Evolutionary conservation across 768 basidiomycete genomes (phyloP).

Genomic region (Psilocybe cubensis): DNA sequence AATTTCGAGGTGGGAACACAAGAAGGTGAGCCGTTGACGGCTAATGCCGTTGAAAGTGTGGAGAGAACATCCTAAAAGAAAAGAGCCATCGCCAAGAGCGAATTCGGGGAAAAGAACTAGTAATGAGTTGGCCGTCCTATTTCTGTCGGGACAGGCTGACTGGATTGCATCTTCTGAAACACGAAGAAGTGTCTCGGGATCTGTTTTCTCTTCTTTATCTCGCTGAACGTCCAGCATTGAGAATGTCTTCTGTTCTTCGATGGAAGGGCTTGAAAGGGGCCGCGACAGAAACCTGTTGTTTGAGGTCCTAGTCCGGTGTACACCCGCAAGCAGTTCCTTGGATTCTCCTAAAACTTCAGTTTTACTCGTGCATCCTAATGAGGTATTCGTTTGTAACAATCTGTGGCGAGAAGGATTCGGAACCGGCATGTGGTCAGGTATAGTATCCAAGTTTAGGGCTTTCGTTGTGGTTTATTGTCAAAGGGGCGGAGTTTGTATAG

Average conservation of each 20-base stretch:
- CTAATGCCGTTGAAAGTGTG: not conserved
- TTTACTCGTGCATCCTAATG: too few species aligned
- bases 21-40: not conserved
- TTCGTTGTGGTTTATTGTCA: not conserved
- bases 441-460: not conserved
- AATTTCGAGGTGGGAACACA: constrained; percentile 7
- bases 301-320: not conserved
- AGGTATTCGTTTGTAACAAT: not conserved
- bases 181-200: not conserved
- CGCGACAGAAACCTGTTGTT: not conserved
- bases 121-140: not conserved
- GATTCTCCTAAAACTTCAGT: too few species aligned
- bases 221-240: not conserved
- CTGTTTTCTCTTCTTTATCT: not conserved
- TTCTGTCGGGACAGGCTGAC: not conserved
- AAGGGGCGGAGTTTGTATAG: not conserved
- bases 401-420: not conserved
- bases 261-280: not conserved
- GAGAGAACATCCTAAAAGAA: not conserved
- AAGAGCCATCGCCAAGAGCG: not conserved
- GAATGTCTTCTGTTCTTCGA: not conserved
- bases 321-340: not conserved
- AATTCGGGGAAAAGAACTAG: not conserved
- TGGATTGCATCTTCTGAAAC: not conserved
- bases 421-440: not conserved